These are phyloP conservation scores for Haemoproteus tartakovskyi DNA, from an alignment of 169 alveolate species.

Conservation along the genomic window DNA sequence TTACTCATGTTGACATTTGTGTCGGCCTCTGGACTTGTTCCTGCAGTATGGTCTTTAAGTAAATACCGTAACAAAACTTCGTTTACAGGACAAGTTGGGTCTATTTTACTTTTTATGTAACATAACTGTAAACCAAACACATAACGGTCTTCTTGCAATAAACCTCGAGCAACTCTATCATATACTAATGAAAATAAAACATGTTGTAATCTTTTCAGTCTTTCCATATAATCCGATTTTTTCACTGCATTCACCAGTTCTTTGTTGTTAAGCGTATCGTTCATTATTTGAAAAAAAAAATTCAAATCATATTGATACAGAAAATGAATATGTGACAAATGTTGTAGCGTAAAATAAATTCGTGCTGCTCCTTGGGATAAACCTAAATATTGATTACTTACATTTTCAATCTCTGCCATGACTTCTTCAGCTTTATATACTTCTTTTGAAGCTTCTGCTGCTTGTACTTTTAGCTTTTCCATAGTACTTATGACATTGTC, in stretches of 20 bases:
- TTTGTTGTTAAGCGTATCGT: slow-evolving; percentile 64
- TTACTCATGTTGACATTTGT: no score
- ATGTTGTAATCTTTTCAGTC: slow-evolving; percentile 37
- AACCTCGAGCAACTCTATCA: slow-evolving; percentile 53
- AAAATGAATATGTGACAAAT: slow-evolving; percentile 86
- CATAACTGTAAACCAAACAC: slow-evolving; percentile 51
- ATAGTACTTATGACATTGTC: slow-evolving; percentile 87
- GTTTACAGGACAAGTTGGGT: slow-evolving; percentile 4
- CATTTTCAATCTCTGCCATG: slow-evolving; percentile 90
- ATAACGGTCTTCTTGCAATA: slow-evolving; percentile 61
- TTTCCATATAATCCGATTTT: slow-evolving; percentile 65
- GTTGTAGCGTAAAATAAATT: slow-evolving; percentile 80
- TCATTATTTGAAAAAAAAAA: slow-evolving; percentile 89
- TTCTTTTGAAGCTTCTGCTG: slow-evolving; percentile 89
- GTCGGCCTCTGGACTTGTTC: no score
- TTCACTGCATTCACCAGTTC: slow-evolving; percentile 58
- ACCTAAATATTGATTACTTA: slow-evolving; percentile 84
- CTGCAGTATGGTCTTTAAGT: slow-evolving; percentile 62
- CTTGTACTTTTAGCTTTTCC: slow-evolving; percentile 89
- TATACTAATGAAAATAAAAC: slow-evolving; percentile 34
- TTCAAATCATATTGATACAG: slow-evolving; percentile 92
- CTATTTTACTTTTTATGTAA: slow-evolving; percentile 38
- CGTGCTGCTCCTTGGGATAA: slow-evolving; percentile 89
- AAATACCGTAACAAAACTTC: slow-evolving; percentile 23
- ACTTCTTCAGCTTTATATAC: slow-evolving; percentile 90